phyloP scores from a whole-genome alignment of 441 rosid genomes.

The Populus hybrid region DNA sequence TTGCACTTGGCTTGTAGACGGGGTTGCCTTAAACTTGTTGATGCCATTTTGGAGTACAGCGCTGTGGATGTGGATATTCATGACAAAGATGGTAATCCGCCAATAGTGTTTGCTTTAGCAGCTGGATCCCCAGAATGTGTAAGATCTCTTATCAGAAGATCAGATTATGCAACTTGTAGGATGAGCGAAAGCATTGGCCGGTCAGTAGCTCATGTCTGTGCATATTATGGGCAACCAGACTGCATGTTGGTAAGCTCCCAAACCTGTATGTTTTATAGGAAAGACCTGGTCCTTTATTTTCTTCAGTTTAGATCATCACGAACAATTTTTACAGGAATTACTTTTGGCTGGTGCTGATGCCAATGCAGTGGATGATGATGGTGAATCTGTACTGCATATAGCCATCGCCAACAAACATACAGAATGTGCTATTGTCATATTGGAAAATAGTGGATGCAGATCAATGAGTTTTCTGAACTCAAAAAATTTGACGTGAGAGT shows the following conservation, averaged over 20 bases:
- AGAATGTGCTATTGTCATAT: slow-evolving; percentile 87
- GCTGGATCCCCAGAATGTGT: slow-evolving; percentile 99
- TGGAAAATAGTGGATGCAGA: slow-evolving; percentile 90
- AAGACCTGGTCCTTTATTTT: slow-evolving; percentile 11
- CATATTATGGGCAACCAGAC: slow-evolving; percentile 99
- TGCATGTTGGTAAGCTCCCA: slow-evolving; percentile 88
- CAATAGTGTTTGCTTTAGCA: slow-evolving; percentile 98
- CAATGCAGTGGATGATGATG: slow-evolving; percentile 99
- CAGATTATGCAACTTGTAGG: slow-evolving; percentile 81
- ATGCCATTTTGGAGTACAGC: slow-evolving; percentile 61
- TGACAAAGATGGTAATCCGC: slow-evolving; percentile 98
- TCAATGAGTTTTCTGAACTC: slow-evolving; percentile 86
- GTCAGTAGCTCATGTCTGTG: slow-evolving; percentile 98
- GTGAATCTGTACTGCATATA: slow-evolving; percentile 94
- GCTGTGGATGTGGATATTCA: slow-evolving; percentile 82
- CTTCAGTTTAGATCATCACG: slow-evolving; percentile 12
- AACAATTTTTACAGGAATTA: slow-evolving; percentile 60
- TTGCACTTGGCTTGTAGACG: slow-evolving; percentile 99
- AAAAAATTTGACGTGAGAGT: slow-evolving; percentile 77
- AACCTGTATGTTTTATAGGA: background rate
- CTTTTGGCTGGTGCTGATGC: slow-evolving; percentile 99
- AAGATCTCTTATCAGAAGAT: slow-evolving; percentile 71
- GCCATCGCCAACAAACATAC: slow-evolving; percentile 89
- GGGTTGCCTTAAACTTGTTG: slow-evolving; percentile 89
- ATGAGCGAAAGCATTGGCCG: slow-evolving; percentile 95